Evolutionary conservation across 306 rosid genomes (phyloP).

Genomic region (Vigna trinervia): DNA sequence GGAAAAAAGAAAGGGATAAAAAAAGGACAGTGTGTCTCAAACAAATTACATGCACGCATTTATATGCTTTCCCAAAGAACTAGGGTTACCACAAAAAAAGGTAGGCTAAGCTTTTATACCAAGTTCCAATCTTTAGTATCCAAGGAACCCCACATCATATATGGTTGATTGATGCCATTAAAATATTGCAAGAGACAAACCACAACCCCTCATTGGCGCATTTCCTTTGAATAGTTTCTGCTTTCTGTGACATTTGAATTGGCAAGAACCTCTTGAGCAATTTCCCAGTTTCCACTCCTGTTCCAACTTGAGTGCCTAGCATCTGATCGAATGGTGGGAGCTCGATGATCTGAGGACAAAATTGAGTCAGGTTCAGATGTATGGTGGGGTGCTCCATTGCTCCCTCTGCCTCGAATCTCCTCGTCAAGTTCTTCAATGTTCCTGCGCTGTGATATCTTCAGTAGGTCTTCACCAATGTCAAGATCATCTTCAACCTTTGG

Average conservation of each 20-base stretch:
- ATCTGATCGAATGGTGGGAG: constrained; percentile 75
- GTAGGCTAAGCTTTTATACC: constrained; percentile 43
- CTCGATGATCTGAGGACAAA: constrained; percentile 79
- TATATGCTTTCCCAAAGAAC: constrained; percentile 52
- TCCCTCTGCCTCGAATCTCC: constrained; percentile 74
- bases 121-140: constrained; percentile 41
- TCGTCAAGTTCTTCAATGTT: constrained; percentile 77
- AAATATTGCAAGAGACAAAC: constrained; percentile 46
- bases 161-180: constrained; percentile 31
- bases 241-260: constrained; percentile 73
- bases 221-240: constrained; percentile 70
- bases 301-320: constrained; percentile 85
- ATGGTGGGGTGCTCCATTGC: constrained; percentile 68
- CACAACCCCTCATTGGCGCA: constrained; percentile 51
- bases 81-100: constrained; percentile 40
- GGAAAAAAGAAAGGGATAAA: not conserved
- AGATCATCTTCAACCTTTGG: constrained; percentile 90
- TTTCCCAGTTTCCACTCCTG: constrained; percentile 85
- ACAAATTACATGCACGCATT: constrained; percentile 64
- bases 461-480: constrained; percentile 86
- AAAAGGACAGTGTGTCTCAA: constrained; percentile 53
- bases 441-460: constrained; percentile 94
- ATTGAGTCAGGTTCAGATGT: constrained; percentile 69
- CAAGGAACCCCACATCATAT: constrained; percentile 45
- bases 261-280: constrained; percentile 67